A percentile compares a stretch with the other conserved stretches of the same genome.
Conservation (phyloP, 257 asterid species). For the Fraxinus cuspidata region DNA sequence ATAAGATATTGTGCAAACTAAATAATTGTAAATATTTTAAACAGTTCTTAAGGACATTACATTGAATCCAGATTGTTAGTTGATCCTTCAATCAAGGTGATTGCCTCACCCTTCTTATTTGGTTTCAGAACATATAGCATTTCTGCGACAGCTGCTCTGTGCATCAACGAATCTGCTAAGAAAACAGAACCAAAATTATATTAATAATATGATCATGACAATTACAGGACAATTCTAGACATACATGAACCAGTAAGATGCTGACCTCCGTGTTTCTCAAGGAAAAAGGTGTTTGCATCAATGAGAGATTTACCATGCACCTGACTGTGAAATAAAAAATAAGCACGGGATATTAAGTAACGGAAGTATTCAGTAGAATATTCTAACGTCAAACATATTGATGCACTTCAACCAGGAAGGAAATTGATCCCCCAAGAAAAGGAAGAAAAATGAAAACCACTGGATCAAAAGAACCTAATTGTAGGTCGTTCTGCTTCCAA, state of each 20-base stretch:
- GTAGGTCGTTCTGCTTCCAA: slow-evolving; percentile 76
- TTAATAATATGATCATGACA: background rate
- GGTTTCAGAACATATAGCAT: slow-evolving; percentile 78
- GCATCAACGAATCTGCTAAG: slow-evolving; percentile 71
- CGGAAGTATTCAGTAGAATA: slow-evolving; percentile 1
- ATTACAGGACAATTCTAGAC: slow-evolving; percentile 5
- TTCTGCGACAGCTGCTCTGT: slow-evolving; percentile 94
- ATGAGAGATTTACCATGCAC: slow-evolving; percentile 74
- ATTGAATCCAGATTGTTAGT: slow-evolving; percentile 43
- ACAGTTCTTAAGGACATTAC: slow-evolving; percentile 44
- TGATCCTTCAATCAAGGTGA: slow-evolving; percentile 75
- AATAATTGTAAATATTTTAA: background rate
- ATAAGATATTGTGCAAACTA: slow-evolving; percentile 5
- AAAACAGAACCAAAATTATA: slow-evolving; percentile 13
- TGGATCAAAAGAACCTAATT: slow-evolving; percentile 55
- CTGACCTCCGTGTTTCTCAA: slow-evolving; percentile 76
- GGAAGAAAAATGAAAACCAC: background rate
- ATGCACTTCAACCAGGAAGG: slow-evolving; percentile 13
- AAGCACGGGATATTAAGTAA: slow-evolving; percentile 19
- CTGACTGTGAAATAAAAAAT: slow-evolving; percentile 56
- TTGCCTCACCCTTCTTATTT: slow-evolving; percentile 69
- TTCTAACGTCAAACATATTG: background rate
- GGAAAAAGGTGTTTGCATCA: slow-evolving; percentile 74
- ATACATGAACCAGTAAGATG: slow-evolving; percentile 22
- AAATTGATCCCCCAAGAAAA: background rate